These are phyloP conservation scores for Fusarium solani-melongenae DNA, from an alignment of 2,329 filamentous ascomycete genomes.

Conservation along the genomic window DNA sequence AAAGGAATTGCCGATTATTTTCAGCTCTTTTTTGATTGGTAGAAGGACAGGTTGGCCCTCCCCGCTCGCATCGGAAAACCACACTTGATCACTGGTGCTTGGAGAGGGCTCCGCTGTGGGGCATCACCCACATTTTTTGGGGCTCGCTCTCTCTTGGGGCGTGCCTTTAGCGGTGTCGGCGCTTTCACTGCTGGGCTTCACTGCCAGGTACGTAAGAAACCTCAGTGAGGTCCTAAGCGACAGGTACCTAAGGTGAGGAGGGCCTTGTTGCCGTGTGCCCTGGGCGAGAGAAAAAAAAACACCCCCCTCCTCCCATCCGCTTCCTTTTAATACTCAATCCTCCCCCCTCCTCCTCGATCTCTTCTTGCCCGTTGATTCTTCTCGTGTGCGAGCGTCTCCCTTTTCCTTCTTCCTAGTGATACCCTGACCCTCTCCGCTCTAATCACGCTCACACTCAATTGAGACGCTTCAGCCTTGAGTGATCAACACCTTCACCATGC, in stretches of 20 bases:
- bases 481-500: conserved; percentile 61
- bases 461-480: conserved; percentile 30
- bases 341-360: conserved; percentile 23
- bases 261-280: not conserved
- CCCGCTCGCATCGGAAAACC: conserved; percentile 13
- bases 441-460: conserved; percentile 27
- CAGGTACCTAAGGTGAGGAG: not conserved
- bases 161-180: not conserved
- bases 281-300: conserved; percentile 43
- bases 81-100: not conserved
- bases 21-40: conserved; percentile 35
- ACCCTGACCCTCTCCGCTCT: conserved; percentile 43
- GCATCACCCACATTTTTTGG: conserved; percentile 19
- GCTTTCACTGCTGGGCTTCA: not conserved
- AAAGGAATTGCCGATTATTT: conserved; percentile 47
- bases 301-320: conserved; percentile 40
- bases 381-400: conserved; percentile 37
- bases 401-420: conserved; percentile 38
- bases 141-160: conserved; percentile 16
- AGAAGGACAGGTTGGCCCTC: not conserved
- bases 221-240: not conserved
- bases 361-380: conserved; percentile 22
- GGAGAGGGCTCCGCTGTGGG: conserved; percentile 12
- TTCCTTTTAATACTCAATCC: conserved; percentile 45
- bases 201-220: not conserved